These are phyloP conservation scores for Pleurotus giganteus DNA, from an alignment of 768 basidiomycete genomes.

Conservation along the genomic window DNA sequence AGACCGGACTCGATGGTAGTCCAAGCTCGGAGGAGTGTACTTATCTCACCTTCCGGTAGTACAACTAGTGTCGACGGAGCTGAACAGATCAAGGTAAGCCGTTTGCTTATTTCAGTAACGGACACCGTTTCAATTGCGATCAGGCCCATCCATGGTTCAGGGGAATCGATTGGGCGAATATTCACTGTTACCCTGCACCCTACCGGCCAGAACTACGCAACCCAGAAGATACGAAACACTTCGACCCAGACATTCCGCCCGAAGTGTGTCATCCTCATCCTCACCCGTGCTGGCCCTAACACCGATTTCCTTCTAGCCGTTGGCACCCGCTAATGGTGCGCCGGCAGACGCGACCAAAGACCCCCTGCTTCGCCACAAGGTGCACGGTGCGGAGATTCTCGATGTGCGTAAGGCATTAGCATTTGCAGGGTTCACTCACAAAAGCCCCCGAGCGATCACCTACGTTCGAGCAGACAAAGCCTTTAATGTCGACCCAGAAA, in stretches of 20 bases:
- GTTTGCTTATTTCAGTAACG: slow-evolving; percentile 11
- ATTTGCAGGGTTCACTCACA: slow-evolving; percentile 90
- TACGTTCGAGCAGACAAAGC: slow-evolving; percentile 75
- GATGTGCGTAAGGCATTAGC: slow-evolving; percentile 89
- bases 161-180: slow-evolving; percentile 86
- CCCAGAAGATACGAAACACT: slow-evolving; percentile 91
- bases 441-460: slow-evolving; percentile 76
- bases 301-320: slow-evolving; percentile 52
- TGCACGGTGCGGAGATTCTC: slow-evolving; percentile 84
- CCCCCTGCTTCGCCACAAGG: slow-evolving; percentile 81
- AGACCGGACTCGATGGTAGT: slow-evolving; percentile 78
- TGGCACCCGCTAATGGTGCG: slow-evolving; percentile 85
- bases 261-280: slow-evolving; percentile 57
- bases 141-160: slow-evolving; percentile 89
- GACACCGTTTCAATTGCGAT: slow-evolving; percentile 13
- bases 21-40: slow-evolving; percentile 73
- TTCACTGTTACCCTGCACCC: slow-evolving; percentile 81
- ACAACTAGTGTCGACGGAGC: slow-evolving; percentile 75
- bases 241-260: slow-evolving; percentile 90
- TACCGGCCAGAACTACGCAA: slow-evolving; percentile 82
- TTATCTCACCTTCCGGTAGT: slow-evolving; percentile 48
- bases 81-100: slow-evolving; percentile 77
- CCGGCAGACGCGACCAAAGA: slow-evolving; percentile 85
- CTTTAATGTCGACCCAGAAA: slow-evolving; percentile 57
- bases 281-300: slow-evolving; percentile 24